Evolutionary conservation across 148 eudicot species (phyloP).

Genomic region (Dysphania ambrosioides): DNA sequence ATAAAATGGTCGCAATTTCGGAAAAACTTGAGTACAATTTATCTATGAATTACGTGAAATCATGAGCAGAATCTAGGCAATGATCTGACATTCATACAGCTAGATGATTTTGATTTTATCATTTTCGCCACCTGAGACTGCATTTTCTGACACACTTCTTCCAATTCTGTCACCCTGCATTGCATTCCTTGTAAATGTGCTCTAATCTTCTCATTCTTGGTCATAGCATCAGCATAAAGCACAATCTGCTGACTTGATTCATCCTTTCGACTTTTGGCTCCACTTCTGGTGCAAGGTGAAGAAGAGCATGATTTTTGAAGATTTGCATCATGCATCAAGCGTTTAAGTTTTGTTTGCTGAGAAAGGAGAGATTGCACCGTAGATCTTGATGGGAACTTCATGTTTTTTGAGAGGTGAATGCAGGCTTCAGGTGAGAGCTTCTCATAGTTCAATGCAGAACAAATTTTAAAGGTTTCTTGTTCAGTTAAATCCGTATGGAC

Average conservation of each 20-base stretch:
- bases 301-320: slow-evolving; percentile 25
- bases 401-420: slow-evolving; percentile 49
- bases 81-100: slow-evolving; percentile 38
- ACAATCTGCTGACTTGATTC: slow-evolving; percentile 35
- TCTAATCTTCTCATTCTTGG: slow-evolving; percentile 57
- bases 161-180: slow-evolving; percentile 66
- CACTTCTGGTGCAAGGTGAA: slow-evolving; percentile 29
- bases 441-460: slow-evolving; percentile 54
- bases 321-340: slow-evolving; percentile 42
- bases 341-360: slow-evolving; percentile 52
- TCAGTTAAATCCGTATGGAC: slow-evolving; percentile 66
- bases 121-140: slow-evolving; percentile 71
- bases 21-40: neutral
- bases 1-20: neutral
- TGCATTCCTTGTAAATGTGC: slow-evolving; percentile 68
- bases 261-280: slow-evolving; percentile 20
- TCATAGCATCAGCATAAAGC: slow-evolving; percentile 37
- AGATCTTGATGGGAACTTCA: slow-evolving; percentile 52
- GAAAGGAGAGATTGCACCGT: slow-evolving; percentile 49
- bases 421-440: slow-evolving; percentile 63
- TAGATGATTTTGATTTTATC: slow-evolving; percentile 50
- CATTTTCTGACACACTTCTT: slow-evolving; percentile 69
- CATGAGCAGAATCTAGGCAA: slow-evolving; percentile 68
- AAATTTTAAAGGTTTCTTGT: slow-evolving; percentile 53
- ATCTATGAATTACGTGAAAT: neutral